Percentiles rank a stretch among this genome's conserved stretches.
phyloP scores from a whole-genome alignment of 179 eudicot genomes.

The Silene noctiflora region DNA sequence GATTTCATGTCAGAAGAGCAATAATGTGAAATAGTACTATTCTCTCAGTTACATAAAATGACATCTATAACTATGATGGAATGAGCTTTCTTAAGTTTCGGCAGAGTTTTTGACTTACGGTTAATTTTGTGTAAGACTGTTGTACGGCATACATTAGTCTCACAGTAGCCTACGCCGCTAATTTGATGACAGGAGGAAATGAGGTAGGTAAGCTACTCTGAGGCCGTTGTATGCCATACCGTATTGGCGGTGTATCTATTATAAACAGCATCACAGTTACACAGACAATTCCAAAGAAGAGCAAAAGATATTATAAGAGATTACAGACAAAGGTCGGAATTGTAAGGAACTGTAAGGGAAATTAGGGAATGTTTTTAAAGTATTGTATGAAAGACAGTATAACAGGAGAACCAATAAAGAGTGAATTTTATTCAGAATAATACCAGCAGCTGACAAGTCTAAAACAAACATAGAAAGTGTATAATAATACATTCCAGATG shows the following conservation, averaged over 20 bases:
- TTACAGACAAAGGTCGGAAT: too few species aligned
- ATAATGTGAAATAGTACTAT: slow-evolving; percentile 7
- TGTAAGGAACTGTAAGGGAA: neutral
- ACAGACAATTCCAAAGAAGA: too few species aligned
- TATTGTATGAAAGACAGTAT: neutral
- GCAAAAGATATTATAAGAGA: too few species aligned
- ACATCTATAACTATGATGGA: too few species aligned
- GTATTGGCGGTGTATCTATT: too few species aligned
- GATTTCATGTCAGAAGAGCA: slow-evolving; percentile 25
- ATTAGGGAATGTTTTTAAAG: slow-evolving; percentile 3
- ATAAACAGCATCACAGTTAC: too few species aligned
- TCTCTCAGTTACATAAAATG: too few species aligned
- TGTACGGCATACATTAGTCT: neutral
- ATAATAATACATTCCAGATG: slow-evolving; percentile 21
- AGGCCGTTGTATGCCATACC: too few species aligned
- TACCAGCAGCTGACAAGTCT: slow-evolving; percentile 10
- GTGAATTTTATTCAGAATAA: slow-evolving; percentile 27
- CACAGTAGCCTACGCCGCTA: too few species aligned
- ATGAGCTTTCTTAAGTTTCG: too few species aligned
- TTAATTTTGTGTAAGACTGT: neutral
- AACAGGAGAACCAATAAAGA: slow-evolving; percentile 1
- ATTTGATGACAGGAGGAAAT: too few species aligned
- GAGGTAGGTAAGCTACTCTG: too few species aligned
- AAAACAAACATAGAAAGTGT: slow-evolving; percentile 18
- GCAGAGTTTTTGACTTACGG: neutral